These are phyloP conservation scores for Mycena pura DNA, from an alignment of 768 basidiomycete species.

Conservation along the genomic window DNA sequence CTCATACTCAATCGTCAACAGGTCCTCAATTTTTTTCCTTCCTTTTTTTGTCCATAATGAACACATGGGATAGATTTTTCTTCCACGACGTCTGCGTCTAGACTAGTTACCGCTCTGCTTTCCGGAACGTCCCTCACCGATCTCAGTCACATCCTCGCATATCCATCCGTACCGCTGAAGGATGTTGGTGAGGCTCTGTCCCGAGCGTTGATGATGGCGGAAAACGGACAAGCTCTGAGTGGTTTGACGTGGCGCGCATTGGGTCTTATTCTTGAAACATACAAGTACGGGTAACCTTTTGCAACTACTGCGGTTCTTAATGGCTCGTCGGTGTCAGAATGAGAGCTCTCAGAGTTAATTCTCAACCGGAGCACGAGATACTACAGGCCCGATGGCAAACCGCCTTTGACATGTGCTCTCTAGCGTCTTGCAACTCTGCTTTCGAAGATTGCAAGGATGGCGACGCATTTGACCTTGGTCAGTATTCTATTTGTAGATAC, in stretches of 20 bases:
- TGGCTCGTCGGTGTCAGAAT: constrained; percentile 8
- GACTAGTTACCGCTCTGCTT: constrained; percentile 47
- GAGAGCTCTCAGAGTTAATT: constrained; percentile 17
- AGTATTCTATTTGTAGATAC: constrained; percentile 14
- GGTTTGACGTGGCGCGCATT: constrained; percentile 51
- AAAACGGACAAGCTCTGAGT: constrained; percentile 46
- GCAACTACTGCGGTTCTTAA: constrained; percentile 38
- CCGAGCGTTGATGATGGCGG: constrained; percentile 53
- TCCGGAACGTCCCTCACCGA: constrained; percentile 63
- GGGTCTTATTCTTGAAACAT: constrained; percentile 54
- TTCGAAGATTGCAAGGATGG: constrained; percentile 73
- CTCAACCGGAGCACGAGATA: constrained; percentile 44
- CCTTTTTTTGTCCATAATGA: constrained; percentile 32
- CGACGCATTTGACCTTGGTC: constrained; percentile 70
- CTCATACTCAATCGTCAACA: constrained; percentile 1
- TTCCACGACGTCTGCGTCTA: not conserved
- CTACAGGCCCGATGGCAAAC: constrained; percentile 60
- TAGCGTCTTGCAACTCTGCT: constrained; percentile 64
- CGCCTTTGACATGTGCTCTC: constrained; percentile 71
- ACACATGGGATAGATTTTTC: no score
- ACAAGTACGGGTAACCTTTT: constrained; percentile 51
- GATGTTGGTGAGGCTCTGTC: constrained; percentile 56
- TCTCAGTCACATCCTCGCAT: constrained; percentile 61
- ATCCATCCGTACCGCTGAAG: constrained; percentile 45
- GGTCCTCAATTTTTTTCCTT: constrained; percentile 27